Percentiles rank a stretch among this genome's conserved stretches.
Evolutionary conservation across 805 yeast genomes (phyloP).

Genomic region (Metschnikowia arizonensis): DNA sequence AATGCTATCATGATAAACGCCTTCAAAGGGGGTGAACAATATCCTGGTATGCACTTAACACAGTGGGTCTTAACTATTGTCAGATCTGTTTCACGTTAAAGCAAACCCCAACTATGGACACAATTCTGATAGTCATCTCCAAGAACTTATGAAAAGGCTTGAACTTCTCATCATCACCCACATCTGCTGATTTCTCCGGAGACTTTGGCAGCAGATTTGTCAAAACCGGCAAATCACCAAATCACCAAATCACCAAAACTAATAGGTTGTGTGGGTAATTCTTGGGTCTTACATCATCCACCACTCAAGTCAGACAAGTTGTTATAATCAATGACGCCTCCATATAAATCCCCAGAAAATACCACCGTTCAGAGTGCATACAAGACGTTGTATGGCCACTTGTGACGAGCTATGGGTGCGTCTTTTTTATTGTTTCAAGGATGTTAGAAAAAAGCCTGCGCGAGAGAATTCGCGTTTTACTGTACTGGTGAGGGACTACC

Average conservation of each 20-base stretch:
- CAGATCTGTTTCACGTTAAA: conserved; percentile 14
- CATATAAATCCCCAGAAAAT: neutral
- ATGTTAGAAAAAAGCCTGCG: neutral
- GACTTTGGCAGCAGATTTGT: conserved; percentile 39
- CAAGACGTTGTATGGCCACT: neutral
- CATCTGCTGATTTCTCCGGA: conserved; percentile 64
- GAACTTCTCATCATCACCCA: conserved; percentile 46
- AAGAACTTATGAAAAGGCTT: conserved; percentile 11
- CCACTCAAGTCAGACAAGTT: conserved; percentile 9
- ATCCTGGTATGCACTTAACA: conserved; percentile 16
- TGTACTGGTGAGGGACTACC: too few relatives aligned
- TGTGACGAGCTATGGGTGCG: neutral
- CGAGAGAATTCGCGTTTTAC: too few relatives aligned
- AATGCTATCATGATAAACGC: conserved; percentile 18
- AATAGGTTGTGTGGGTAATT: conserved; percentile 27
- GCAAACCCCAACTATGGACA: conserved; percentile 14
- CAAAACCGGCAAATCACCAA: too few relatives aligned
- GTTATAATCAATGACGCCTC: neutral
- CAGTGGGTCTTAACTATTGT: conserved; percentile 12
- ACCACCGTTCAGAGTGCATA: neutral
- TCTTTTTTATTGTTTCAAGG: neutral
- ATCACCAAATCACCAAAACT: conserved; percentile 15
- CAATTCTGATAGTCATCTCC: conserved; percentile 11
- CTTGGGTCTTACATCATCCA: conserved; percentile 23
- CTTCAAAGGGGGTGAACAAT: conserved; percentile 15